phyloP scores from a whole-genome alignment of 257 asterid genomes.

The Ajuga chamaepitys region DNA sequence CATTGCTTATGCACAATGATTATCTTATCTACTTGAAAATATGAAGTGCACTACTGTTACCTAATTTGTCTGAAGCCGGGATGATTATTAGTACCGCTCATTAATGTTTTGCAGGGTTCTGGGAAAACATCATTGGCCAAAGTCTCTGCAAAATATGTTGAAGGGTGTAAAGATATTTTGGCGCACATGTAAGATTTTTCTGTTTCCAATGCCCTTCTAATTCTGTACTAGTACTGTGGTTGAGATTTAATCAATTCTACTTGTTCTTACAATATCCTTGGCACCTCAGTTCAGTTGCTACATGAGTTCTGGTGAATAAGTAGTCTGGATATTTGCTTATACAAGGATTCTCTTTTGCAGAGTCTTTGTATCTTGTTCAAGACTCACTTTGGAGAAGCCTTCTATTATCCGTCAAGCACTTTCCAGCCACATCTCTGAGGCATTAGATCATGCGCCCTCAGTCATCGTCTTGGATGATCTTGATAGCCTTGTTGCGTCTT shows the following conservation, averaged over 20 bases:
- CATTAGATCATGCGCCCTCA: slow-evolving; percentile 86
- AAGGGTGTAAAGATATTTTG: slow-evolving; percentile 61
- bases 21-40: slow-evolving; percentile 9
- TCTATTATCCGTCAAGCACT: slow-evolving; percentile 57
- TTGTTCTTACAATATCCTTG: neutral
- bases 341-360: slow-evolving; percentile 37
- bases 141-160: slow-evolving; percentile 65
- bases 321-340: slow-evolving; percentile 6
- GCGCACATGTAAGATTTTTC: slow-evolving; percentile 61
- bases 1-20: slow-evolving; percentile 5
- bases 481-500: slow-evolving; percentile 71
- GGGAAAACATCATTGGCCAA: slow-evolving; percentile 85
- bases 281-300: neutral
- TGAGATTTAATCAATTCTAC: slow-evolving; percentile 9
- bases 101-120: slow-evolving; percentile 50
- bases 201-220: neutral
- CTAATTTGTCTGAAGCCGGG: slow-evolving; percentile 4
- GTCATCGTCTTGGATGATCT: slow-evolving; percentile 88
- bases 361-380: slow-evolving; percentile 68
- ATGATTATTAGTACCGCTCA: neutral
- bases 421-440: slow-evolving; percentile 65
- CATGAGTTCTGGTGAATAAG: slow-evolving; percentile 15
- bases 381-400: slow-evolving; percentile 79
- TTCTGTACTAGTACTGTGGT: slow-evolving; percentile 11
- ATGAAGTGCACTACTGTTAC: neutral